These are phyloP conservation scores for Dillenia suffruticosa DNA, from an alignment of 164 flowering plant genomes.

Conservation along the genomic window DNA sequence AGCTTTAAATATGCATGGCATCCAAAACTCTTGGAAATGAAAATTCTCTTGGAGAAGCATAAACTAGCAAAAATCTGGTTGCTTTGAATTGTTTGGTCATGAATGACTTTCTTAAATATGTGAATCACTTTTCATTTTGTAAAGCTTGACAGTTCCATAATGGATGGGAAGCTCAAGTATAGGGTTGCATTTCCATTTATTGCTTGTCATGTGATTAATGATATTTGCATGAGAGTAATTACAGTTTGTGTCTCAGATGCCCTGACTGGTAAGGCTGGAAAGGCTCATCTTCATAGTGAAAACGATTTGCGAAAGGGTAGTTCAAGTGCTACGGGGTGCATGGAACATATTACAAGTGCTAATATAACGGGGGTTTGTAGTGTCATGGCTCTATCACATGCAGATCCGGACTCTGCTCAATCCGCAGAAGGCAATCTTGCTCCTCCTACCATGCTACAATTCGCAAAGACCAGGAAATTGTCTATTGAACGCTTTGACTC, in stretches of 20 bases:
- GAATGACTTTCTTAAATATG: no score
- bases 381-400: constrained; percentile 54
- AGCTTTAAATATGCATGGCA: no score
- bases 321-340: constrained; percentile 28
- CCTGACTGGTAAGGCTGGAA: constrained; percentile 30
- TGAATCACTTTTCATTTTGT: no score
- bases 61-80: no score
- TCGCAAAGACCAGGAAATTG: constrained; percentile 73
- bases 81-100: no score
- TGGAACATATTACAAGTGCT: constrained; percentile 47
- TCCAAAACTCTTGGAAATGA: no score
- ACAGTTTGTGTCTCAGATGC: constrained; percentile 22
- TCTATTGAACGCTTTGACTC: constrained; percentile 74
- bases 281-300: constrained; percentile 22
- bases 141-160: no score
- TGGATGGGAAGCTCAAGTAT: no score
- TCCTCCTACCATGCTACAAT: constrained; percentile 47
- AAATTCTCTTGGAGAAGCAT: no score
- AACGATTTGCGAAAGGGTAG: constrained; percentile 32
- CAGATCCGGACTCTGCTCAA: constrained; percentile 59
- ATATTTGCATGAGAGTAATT: no score
- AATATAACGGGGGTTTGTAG: constrained; percentile 39
- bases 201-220: no score
- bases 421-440: constrained; percentile 48
- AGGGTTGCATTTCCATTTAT: no score